Base-by-base conservation (phyloP, 2,329 filamentous ascomycete species). In the Penicillium sp. region DNA sequence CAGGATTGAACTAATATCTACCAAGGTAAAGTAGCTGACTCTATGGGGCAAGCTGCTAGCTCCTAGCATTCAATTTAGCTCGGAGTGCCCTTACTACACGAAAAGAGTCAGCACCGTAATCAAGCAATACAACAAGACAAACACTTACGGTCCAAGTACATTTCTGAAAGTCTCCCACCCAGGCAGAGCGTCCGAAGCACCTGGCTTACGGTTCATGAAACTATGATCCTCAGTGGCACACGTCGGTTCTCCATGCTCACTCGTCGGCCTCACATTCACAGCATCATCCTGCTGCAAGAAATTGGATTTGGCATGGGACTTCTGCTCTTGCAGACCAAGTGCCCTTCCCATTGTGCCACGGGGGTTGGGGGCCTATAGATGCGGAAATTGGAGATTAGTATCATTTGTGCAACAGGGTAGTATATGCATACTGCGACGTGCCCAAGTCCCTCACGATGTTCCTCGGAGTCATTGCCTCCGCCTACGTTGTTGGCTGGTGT, bases 191-290 rank as follows among this genome's bases (percentile, higher is more conserved):
- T 65, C 57, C 26, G 60, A 54, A n/a, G 55, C 59, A 6, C 69
- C 71, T 1, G 71, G 64, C 48, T 62, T 67, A 12, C 53, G 51
- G 1, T 53, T 44, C 68, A 67, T 69, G 37, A 73, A 73, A 18
- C 60, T 68, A 44, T 69, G 67, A 49, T 73, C 70, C 50, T 73
- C 69, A n/a, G 48, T 61, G 6, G 61, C 58, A 45, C 65, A 67
- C n/a, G 62, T 61, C 3, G 61, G 60, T 22, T 67, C 56, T 3
- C 56, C 54, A 18, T 42, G 11, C 3, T 53, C 56, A 6, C 50
- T 58, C 20, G 23, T 56, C 3, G 55, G 41, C 4, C 18, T 43
- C 1, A 26, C 7, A 43, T 58, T 48, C 0, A 37, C 49, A 6
- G 50, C 56, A 18, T 54, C 14, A 43, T 58, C 57, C 23, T 59